Evolutionary conservation across 345 rosid genomes (phyloP), one percentile per base, ranked within the genome.

Genomic region (Murraya koenigii): DNA sequence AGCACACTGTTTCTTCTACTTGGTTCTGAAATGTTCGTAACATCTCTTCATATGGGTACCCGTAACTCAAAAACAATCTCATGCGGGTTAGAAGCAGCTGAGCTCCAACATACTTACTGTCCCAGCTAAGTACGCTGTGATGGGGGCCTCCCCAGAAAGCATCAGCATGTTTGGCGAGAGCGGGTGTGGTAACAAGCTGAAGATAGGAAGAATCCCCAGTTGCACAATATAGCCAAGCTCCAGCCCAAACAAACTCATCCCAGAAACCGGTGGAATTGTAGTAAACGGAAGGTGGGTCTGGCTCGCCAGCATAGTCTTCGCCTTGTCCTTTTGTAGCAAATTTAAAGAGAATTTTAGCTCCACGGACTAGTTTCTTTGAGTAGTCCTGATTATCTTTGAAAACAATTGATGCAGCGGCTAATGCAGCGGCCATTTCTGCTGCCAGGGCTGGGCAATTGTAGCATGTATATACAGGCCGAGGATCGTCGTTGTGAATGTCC

Each of bases 221-320:
- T 23, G 98, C 98, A 78, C 89, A 93, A 78, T 97, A 94, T 39
- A 97, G 30, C 99, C 99, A 97, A 71, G 98, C 89, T 67, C 94
- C 93, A 59, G 97, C 97, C 97, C 99, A 94, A 23, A 97, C 66
- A 71, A 87, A 97, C 84, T 97, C 99, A 82, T 97, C 99, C 93
- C 92, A 97, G 76, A 92, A 97, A 85, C 89, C 78, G 56, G 91
- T 85, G 44, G 99, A 97, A 67, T 93, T 97, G 41, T 97, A 97
- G 82, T 0, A 89, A 65, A 66, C 80, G 49, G 49, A 41, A 41
- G 49, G 49, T 10, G 49, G 15, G 49, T 41, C 49, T 41, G 49
- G 49, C 49, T 41, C 70, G 69, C 92, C 86, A 25, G 88, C 89
- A 87, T 97, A 92, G 76, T 94, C 91, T 82, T 93, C 82, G 44